Percentiles rank a stretch among this genome's conserved stretches.
Conservation (phyloP, 2,329 filamentous ascomycete genomes). For the Fusarium nelsonii region DNA sequence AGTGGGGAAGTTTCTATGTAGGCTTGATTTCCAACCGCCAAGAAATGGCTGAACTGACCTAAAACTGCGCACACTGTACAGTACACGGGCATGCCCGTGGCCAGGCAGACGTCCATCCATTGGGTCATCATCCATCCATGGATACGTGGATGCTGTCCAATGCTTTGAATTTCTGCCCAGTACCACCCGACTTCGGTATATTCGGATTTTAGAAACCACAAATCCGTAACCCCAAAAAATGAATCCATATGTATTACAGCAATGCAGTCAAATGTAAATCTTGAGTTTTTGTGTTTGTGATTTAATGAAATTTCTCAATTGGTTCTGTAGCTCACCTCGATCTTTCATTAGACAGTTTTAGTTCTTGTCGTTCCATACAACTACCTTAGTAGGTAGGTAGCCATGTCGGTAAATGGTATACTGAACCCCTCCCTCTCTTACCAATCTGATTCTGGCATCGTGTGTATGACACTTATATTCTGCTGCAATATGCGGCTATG, state of each 20-base stretch:
- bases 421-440: not conserved
- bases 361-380: not conserved
- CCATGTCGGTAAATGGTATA: not conserved
- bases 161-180: no score
- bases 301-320: no score
- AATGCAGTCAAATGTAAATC: no score
- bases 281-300: no score
- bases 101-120: not conserved
- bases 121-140: not conserved
- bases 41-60: not conserved
- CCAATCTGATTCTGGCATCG: not conserved
- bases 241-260: no score
- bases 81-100: not conserved
- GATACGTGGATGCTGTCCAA: not conserved
- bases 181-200: no score
- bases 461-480: not conserved
- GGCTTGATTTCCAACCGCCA: slow-evolving; percentile 3
- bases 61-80: slow-evolving; percentile 16
- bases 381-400: no score
- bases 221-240: no score
- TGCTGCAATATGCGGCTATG: not conserved
- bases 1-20: not conserved
- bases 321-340: not conserved
- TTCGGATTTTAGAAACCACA: no score
- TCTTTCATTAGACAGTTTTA: not conserved